These are phyloP conservation scores for Nannizziopsis barbatae DNA, from an alignment of 2,329 filamentous ascomycete genomes.

Conservation along the genomic window DNA sequence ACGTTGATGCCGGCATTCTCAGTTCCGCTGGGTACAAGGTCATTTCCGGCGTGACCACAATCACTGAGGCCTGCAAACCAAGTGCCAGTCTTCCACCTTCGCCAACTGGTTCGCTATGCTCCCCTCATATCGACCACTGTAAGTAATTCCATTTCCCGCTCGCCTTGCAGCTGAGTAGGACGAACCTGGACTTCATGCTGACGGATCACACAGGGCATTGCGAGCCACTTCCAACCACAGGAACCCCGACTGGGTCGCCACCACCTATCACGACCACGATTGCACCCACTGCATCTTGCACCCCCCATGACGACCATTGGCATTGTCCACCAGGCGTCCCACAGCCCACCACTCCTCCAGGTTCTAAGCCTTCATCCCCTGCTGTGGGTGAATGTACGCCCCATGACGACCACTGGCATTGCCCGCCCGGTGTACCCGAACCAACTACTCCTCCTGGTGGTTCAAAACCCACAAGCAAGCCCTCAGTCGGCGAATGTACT, in stretches of 20 bases:
- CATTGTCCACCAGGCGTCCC: constrained; percentile 7
- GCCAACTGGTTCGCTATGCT: constrained; percentile 5
- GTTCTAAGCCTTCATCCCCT: background rate
- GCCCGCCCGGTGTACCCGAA: background rate
- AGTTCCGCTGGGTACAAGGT: constrained; percentile 7
- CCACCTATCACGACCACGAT: background rate
- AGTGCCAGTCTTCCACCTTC: constrained; percentile 5
- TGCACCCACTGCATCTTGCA: background rate
- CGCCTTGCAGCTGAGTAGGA: background rate
- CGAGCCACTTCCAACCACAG: background rate
- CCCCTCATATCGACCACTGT: constrained; percentile 4
- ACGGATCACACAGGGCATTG: background rate
- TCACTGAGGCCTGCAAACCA: constrained; percentile 1
- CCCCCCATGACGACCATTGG: constrained; percentile 4
- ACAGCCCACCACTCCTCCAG: constrained; percentile 1
- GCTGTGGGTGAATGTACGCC: background rate
- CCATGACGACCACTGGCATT: background rate
- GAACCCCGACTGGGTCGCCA: background rate
- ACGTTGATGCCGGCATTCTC: constrained; percentile 6
- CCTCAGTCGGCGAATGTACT: background rate
- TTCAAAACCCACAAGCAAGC: background rate
- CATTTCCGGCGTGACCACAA: constrained; percentile 5
- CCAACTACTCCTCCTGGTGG: background rate
- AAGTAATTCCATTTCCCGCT: background rate
- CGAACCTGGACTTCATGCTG: background rate